Evolutionary conservation across 2,329 filamentous ascomycete genomes (phyloP).

Genomic region (Bipolaris sorokiniana): DNA sequence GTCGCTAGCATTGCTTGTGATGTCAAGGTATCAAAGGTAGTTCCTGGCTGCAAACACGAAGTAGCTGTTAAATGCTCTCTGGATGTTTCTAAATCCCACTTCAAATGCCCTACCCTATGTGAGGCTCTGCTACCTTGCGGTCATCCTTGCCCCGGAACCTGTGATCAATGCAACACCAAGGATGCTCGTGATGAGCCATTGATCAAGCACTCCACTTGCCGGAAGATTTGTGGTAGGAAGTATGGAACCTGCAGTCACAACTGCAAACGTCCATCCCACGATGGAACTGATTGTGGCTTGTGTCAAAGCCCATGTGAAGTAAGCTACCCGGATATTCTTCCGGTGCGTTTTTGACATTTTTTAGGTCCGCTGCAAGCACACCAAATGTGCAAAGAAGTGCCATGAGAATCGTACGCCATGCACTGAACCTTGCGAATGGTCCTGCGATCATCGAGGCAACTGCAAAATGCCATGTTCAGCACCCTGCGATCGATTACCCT

Average conservation of each 20-base stretch:
- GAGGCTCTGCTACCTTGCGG: conserved; percentile 59
- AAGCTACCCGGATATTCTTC: not conserved
- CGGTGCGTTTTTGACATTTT: not conserved
- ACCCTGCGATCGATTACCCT: conserved; percentile 42
- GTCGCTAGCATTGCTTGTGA: conserved; percentile 56
- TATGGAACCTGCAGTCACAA: conserved; percentile 38
- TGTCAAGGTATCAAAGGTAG: conserved; percentile 52
- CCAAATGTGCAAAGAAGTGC: conserved; percentile 30
- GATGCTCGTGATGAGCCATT: conserved; percentile 25
- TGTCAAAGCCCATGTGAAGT: conserved; percentile 35
- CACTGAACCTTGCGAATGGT: conserved; percentile 40
- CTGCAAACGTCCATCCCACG: conserved; percentile 36
- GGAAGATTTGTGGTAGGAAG: conserved; percentile 33
- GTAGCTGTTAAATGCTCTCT: conserved; percentile 58
- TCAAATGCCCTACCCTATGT: conserved; percentile 60
- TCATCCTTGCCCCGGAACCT: conserved; percentile 60
- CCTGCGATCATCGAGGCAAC: conserved; percentile 41
- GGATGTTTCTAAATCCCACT: conserved; percentile 53
- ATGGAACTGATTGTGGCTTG: conserved; percentile 31
- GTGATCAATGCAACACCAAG: conserved; percentile 56
- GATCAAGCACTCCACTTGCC: conserved; percentile 26
- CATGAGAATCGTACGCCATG: conserved; percentile 47
- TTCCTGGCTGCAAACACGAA: conserved; percentile 63
- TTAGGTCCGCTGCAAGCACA: conserved; percentile 39
- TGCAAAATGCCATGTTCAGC: conserved; percentile 48